These are phyloP conservation scores for Rosa hybrid DNA, from an alignment of 331 rosid species.

Conservation along the genomic window DNA sequence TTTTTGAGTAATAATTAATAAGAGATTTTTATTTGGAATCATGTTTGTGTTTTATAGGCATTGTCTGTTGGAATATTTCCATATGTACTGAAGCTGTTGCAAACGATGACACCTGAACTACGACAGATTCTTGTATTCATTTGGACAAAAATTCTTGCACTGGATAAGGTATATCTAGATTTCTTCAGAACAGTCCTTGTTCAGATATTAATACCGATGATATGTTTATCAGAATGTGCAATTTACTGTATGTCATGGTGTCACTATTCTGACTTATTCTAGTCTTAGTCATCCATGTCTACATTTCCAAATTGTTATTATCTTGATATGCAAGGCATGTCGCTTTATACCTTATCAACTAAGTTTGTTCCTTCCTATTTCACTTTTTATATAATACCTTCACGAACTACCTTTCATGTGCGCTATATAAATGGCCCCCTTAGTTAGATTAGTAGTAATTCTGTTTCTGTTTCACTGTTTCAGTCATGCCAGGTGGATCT, in stretches of 20 bases:
- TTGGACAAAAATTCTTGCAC: constrained; percentile 98
- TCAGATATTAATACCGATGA: neutral
- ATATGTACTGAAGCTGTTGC: constrained; percentile 89
- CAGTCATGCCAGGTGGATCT: constrained; percentile 99
- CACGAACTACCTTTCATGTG: neutral
- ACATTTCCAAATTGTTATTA: neutral
- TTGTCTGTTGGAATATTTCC: constrained; percentile 98
- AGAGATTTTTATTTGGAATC: constrained; percentile 13
- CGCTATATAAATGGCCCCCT: neutral
- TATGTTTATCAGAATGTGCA: neutral
- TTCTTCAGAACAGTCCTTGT: constrained; percentile 16
- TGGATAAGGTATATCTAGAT: constrained; percentile 73
- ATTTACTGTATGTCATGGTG: neutral
- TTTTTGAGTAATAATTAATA: constrained; percentile 7
- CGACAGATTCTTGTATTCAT: constrained; percentile 96
- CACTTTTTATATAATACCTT: neutral
- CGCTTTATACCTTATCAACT: neutral
- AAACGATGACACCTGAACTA: constrained; percentile 92
- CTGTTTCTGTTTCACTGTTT: constrained; percentile 22
- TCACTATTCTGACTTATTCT: neutral
- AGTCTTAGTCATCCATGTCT: constrained; percentile 2
- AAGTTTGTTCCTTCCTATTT: neutral
- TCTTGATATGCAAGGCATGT: neutral
- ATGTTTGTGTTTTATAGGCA: constrained; percentile 51
- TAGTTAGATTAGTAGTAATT: neutral